Conservation (phyloP, 1,284 basidiomycete species). For the Filobasidium uniguttulatum region DNA sequence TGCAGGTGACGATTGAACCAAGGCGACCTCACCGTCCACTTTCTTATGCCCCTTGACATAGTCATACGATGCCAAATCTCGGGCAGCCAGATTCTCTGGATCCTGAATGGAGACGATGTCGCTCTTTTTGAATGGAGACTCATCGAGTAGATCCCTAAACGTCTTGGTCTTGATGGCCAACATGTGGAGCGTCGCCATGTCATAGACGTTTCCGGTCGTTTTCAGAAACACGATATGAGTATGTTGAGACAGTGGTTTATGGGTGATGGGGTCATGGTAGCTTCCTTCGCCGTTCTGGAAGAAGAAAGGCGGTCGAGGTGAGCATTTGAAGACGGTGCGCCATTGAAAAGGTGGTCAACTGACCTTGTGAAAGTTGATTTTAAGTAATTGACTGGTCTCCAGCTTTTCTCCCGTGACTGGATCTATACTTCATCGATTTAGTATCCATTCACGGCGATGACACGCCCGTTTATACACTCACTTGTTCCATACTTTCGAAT, state of each 20-base stretch:
- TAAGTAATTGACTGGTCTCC: constrained; percentile 63
- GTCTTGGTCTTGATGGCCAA: constrained; percentile 56
- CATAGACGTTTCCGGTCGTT: constrained; percentile 49
- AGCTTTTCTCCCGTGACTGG: constrained; percentile 78
- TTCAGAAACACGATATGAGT: constrained; percentile 81
- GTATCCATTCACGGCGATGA: constrained; percentile 3
- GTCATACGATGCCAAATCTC: constrained; percentile 36
- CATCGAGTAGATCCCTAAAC: constrained; percentile 70
- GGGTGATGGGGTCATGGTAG: constrained; percentile 79
- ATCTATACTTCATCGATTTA: constrained; percentile 42
- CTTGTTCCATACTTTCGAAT: constrained; percentile 53
- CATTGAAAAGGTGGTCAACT: constrained; percentile 15
- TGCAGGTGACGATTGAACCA: neutral
- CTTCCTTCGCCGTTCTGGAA: constrained; percentile 49
- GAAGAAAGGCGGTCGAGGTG: neutral
- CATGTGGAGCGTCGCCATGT: constrained; percentile 38
- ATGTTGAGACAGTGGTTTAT: constrained; percentile 82
- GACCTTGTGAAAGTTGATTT: constrained; percentile 63
- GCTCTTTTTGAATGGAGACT: constrained; percentile 70
- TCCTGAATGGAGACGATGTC: constrained; percentile 76
- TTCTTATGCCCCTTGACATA: constrained; percentile 36
- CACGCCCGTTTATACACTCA: constrained; percentile 35
- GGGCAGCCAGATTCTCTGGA: constrained; percentile 33
- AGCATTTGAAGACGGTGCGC: neutral
- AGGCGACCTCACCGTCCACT: constrained; percentile 21